Evolutionary conservation across 257 asterid species (phyloP).

Genomic region (Petunia axillaris): DNA sequence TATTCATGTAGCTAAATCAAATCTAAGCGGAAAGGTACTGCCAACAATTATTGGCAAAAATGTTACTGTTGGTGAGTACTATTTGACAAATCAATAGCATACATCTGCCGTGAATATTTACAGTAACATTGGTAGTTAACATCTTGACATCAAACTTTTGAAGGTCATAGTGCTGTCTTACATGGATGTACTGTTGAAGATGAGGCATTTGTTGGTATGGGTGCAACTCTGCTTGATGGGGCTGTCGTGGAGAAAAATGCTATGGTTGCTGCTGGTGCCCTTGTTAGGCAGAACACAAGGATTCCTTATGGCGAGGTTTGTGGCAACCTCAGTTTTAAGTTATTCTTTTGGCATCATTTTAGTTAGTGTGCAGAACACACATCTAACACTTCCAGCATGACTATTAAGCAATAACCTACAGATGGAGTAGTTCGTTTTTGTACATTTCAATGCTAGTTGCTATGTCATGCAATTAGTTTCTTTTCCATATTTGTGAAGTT

Average conservation of each 20-base stretch:
- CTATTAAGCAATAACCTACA: neutral
- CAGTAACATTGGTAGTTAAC: conserved; percentile 14
- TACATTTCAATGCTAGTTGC: neutral
- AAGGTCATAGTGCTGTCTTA: conserved; percentile 93
- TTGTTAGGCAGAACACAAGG: conserved; percentile 90
- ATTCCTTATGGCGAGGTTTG: conserved; percentile 92
- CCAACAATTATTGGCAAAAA: conserved; percentile 87
- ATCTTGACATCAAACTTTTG: conserved; percentile 32
- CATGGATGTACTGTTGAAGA: conserved; percentile 97
- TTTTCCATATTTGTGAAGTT: neutral
- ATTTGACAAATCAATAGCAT: neutral
- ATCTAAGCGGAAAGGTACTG: conserved; percentile 84
- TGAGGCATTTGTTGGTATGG: conserved; percentile 96
- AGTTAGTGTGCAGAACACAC: neutral
- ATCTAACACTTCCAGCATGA: neutral
- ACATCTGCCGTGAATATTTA: neutral
- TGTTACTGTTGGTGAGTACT: conserved; percentile 87
- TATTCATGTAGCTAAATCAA: conserved; percentile 94
- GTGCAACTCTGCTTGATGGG: conserved; percentile 96
- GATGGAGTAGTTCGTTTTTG: neutral
- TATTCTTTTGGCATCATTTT: neutral
- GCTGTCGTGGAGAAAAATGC: conserved; percentile 90
- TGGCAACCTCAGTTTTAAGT: neutral
- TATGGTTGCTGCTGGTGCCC: conserved; percentile 99
- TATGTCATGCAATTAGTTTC: conserved; percentile 5